phyloP scores from a whole-genome alignment of 768 basidiomycete species.

The Leccinum truebloodii region DNA sequence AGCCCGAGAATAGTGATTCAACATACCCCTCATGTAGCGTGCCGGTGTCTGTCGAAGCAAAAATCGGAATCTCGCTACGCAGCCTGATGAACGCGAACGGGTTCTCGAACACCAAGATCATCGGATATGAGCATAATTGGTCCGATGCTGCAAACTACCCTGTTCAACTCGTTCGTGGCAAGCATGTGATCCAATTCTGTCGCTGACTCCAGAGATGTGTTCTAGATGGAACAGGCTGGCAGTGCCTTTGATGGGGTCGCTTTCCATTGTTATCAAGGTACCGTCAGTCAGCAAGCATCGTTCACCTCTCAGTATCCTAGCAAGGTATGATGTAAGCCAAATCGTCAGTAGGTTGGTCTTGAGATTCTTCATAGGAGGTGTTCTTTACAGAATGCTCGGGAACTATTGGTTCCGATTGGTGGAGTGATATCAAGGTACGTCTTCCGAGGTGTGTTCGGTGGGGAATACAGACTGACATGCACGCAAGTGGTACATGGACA shows the following conservation, averaged over 20 bases:
- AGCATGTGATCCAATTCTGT: background rate
- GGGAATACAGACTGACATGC: conserved; percentile 12
- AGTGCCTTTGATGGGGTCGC: conserved; percentile 62
- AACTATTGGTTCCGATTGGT: conserved; percentile 70
- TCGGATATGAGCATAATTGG: conserved; percentile 81
- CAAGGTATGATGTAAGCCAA: conserved; percentile 37
- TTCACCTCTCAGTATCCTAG: conserved; percentile 58
- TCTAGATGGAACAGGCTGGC: conserved; percentile 55
- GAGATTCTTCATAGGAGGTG: conserved; percentile 33
- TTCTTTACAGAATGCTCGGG: conserved; percentile 67
- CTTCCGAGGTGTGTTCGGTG: background rate
- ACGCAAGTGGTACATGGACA: conserved; percentile 66
- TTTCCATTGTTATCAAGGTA: conserved; percentile 73
- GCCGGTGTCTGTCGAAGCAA: conserved; percentile 54
- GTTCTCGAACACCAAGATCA: conserved; percentile 56
- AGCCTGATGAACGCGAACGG: conserved; percentile 63
- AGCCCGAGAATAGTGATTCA: conserved; percentile 54
- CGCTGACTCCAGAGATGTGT: conserved; percentile 1
- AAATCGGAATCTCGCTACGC: conserved; percentile 57
- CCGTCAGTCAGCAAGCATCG: conserved; percentile 49
- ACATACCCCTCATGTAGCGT: conserved; percentile 70
- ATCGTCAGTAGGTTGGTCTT: background rate
- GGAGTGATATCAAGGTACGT: conserved; percentile 72
- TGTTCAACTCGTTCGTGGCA: conserved; percentile 45
- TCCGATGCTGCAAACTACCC: conserved; percentile 63